A percentile compares a stretch with the other conserved stretches of the same genome.
Conservation (phyloP, 2,329 filamentous ascomycete genomes). For the Penicillium palitans region DNA sequence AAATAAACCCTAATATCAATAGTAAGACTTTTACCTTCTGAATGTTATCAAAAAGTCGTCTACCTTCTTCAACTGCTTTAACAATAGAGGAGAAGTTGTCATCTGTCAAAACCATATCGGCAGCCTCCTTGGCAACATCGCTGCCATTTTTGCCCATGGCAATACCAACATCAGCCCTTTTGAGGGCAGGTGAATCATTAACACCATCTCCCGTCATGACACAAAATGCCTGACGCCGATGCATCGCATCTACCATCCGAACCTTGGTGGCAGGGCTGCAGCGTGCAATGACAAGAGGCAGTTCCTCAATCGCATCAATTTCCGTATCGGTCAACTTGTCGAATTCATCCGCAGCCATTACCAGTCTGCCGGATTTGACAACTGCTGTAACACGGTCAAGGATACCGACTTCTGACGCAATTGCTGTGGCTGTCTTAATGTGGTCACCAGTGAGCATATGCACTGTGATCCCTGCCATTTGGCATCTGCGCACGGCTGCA, state of each 20-base stretch:
- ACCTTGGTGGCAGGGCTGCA: slow-evolving; percentile 86
- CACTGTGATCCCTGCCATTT: slow-evolving; percentile 57
- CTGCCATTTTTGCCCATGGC: slow-evolving; percentile 84
- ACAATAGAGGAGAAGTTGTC: slow-evolving; percentile 89
- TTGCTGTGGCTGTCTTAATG: slow-evolving; percentile 57
- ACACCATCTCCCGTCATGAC: slow-evolving; percentile 90
- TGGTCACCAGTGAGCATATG: slow-evolving; percentile 61
- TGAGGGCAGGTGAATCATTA: slow-evolving; percentile 80
- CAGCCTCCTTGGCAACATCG: slow-evolving; percentile 80
- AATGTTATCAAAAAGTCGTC: slow-evolving; percentile 85
- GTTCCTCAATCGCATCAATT: slow-evolving; percentile 66
- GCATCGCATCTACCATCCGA: slow-evolving; percentile 85
- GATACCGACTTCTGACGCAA: slow-evolving; percentile 59
- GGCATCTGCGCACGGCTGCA: slow-evolving; percentile 54
- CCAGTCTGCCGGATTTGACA: slow-evolving; percentile 45
- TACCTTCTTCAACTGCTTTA: slow-evolving; percentile 76
- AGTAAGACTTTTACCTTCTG: no score
- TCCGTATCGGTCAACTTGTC: slow-evolving; percentile 54
- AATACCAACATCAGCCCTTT: slow-evolving; percentile 80
- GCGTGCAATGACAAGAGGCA: slow-evolving; percentile 79
- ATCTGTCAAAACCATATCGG: slow-evolving; percentile 63
- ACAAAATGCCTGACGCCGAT: slow-evolving; percentile 72
- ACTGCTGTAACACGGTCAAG: slow-evolving; percentile 45
- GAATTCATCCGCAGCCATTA: slow-evolving; percentile 59
- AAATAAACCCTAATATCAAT: no score